Evolutionary conservation across 2,329 filamentous ascomycete species (phyloP).

Genomic region (Ceratocystis smalleyi): DNA sequence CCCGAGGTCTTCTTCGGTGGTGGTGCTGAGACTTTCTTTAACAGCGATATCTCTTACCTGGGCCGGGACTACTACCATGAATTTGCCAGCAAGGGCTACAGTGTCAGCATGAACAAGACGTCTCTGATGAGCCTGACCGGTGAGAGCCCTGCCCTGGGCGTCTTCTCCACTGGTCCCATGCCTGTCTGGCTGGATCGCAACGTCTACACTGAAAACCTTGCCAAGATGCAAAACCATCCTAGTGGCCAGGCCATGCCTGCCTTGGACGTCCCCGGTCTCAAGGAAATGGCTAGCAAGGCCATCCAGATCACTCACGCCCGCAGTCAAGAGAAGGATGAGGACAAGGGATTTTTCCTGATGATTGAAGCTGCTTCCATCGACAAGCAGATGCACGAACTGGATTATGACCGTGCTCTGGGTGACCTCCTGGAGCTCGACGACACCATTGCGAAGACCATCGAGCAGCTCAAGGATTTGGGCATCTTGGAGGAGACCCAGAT

Average conservation of each 20-base stretch:
- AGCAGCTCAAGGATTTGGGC: conserved; percentile 49
- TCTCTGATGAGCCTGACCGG: conserved; percentile 43
- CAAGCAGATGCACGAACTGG: conserved; percentile 76
- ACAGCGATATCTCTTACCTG: conserved; percentile 47
- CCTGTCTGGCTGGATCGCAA: conserved; percentile 80
- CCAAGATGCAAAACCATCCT: conserved; percentile 51
- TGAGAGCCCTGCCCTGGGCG: conserved; percentile 51
- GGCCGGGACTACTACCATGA: conserved; percentile 66
- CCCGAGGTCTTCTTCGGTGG: conserved; percentile 73
- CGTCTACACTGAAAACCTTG: conserved; percentile 57
- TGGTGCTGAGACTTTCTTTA: conserved; percentile 66
- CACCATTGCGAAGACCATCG: conserved; percentile 59
- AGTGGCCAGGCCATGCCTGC: conserved; percentile 48
- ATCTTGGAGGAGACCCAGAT: conserved; percentile 62
- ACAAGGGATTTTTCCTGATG: conserved; percentile 71
- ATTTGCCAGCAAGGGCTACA: conserved; percentile 58
- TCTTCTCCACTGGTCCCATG: conserved; percentile 61
- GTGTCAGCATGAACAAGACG: conserved; percentile 59
- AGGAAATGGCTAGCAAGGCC: conserved; percentile 81
- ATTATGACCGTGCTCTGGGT: conserved; percentile 73
- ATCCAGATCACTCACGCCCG: conserved; percentile 59
- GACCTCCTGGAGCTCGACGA: conserved; percentile 78
- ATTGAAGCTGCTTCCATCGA: conserved; percentile 72
- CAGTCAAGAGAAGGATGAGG: conserved; percentile 34
- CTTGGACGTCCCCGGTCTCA: conserved; percentile 63